These are phyloP conservation scores for Rhytidhysteron rufulum DNA, from an alignment of 2,329 filamentous ascomycete genomes.

Conservation along the genomic window DNA sequence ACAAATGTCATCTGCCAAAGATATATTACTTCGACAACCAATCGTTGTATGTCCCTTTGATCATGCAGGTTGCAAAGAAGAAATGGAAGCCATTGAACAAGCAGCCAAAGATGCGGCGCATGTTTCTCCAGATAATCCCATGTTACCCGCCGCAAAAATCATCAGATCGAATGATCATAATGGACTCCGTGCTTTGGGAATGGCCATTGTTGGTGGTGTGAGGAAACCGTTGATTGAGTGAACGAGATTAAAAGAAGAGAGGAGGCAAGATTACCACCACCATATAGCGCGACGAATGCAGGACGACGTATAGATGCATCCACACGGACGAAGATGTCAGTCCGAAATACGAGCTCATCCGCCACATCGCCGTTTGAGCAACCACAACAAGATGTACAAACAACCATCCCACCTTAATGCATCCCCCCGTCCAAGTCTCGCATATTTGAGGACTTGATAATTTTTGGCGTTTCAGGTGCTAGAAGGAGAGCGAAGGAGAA, in stretches of 20 bases:
- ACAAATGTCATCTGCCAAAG: constrained; percentile 78
- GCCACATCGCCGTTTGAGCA: no score
- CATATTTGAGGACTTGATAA: no score
- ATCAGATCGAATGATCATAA: constrained; percentile 71
- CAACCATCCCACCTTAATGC: no score
- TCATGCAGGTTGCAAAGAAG: constrained; percentile 92
- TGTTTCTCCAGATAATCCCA: constrained; percentile 84
- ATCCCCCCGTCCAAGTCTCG: no score
- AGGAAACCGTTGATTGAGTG: constrained; percentile 65
- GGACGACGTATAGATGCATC: no score
- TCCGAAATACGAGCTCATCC: no score
- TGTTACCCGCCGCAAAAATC: constrained; percentile 83
- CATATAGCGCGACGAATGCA: no score
- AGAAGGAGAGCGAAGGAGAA: no score
- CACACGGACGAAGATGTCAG: no score
- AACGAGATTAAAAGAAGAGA: constrained; percentile 25
- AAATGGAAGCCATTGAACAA: constrained; percentile 97
- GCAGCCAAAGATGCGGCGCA: constrained; percentile 88
- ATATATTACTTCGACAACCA: constrained; percentile 83
- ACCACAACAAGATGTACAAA: no score
- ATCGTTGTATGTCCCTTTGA: constrained; percentile 96
- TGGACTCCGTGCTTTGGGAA: constrained; percentile 57
- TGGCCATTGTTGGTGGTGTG: constrained; percentile 59
- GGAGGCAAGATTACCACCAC: no score
- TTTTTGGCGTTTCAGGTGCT: no score